Base-by-base conservation (phyloP, 345 rosid genomes). In the Anastatica hierochuntica region DNA sequence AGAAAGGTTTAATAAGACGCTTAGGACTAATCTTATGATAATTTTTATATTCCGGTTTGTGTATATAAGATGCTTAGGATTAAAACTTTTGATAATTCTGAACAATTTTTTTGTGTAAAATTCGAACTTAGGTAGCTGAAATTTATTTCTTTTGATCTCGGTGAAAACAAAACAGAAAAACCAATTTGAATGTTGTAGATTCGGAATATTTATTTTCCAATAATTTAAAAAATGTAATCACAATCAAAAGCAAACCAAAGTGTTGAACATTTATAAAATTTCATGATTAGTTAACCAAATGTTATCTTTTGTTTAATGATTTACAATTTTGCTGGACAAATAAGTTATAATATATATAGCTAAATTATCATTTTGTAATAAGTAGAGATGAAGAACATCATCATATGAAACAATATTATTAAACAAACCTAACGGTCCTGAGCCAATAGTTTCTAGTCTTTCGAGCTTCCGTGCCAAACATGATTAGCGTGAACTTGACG, bases 401-500 rank as follows among this genome's bases (percentile, higher is more conserved):
- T 49, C 33, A 17, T 51, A 20, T 65, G 58, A 57, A n/a, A n/a
- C n/a, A 56, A 49, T 3, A 24, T 7, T 24, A 24, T 24, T 3
- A 3, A 24, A 24, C 6, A 24, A 3, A 24, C 6, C 3, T 33
- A 16, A 30, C 39, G 13, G n/a, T n/a, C 29, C 21, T 64, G 63
- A 23, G 30, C 57, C 69, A 48, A 64, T 48, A 21, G 63, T 57
- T 4, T 5, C 8, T 50, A 7, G 10, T 24, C 43, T 14, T 38
- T 58, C 49, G 13, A 52, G 44, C 9, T 66, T 64, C 66, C 66
- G 49, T 66, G 71, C 60, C 43, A 30, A 66, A 51, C 65, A 52
- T 59, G 66, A 33, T 45, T 59, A 38, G 49, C 71, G 65, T 66
- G 60, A 59, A 51, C 65, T 38, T 66, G 66, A 66, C 66, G 60